Evolutionary conservation across 495 filamentous ascomycete genomes (phyloP), one percentile per base, ranked within the genome.

Genomic region (Penicillium soppii): DNA sequence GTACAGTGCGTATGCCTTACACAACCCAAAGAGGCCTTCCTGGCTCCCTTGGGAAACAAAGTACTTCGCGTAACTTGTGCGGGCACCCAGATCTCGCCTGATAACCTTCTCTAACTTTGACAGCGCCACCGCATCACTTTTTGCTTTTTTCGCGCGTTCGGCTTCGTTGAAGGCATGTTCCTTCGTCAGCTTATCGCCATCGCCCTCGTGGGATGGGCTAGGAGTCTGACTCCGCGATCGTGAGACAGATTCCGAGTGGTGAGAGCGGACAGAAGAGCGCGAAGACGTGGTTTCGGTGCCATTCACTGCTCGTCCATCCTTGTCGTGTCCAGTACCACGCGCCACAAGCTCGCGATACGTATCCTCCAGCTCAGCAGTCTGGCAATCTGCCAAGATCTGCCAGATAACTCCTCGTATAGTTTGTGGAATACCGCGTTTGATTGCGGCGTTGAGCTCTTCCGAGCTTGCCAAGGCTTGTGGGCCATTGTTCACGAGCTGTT

Each of bases 51-150:
- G 86, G 21, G 88, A 86, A 29, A 89, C 84, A 48, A 91, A 84
- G 71, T 89, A 97, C 49, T 95, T 96, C 38, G 94, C 97, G 62
- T 89, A 99, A 64, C 95, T 97, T 16, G 94, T 99, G 52, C 94
- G 79, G 12, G 92, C 85, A 9, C 94, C 94, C 39, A 99, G 66
- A 67, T 99, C 94, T 49, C 89, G 81, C 54, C 86, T 87, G 56
- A 99, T 99, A 3, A 77, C 69, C 72, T 96, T 97, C 67, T 99
- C 94, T 6, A 99, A 78, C 71, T 89, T 96, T 50, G 82, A 82
- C 10, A 91, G 59, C 27, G 82, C 79, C 23, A 70, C 82, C 22
- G 81, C 75, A 57, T 91, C 91, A 38, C 89, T 88, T 64, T 89
- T 91, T 23, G 84, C 81, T 60, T 85, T 90, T 74, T 82, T 84